Conservation (phyloP, 208 protist species). For the Leishmania martiniquensis region DNA sequence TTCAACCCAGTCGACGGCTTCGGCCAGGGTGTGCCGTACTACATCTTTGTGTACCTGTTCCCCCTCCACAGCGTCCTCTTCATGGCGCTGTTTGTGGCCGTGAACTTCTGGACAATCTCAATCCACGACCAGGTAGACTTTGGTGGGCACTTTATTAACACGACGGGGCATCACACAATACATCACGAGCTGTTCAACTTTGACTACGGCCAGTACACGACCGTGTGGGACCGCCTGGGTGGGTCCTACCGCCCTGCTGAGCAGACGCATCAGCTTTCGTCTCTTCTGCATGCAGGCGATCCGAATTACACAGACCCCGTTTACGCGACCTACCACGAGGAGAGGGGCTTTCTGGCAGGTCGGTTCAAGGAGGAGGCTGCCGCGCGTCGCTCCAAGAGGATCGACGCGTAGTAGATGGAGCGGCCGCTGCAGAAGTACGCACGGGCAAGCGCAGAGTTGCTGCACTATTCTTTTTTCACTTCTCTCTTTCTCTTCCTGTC, state of each 20-base stretch:
- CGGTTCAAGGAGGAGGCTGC: slow-evolving; percentile 50
- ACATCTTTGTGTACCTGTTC: slow-evolving; percentile 90
- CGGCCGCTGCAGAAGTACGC: slow-evolving; percentile 1
- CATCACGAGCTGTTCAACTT: slow-evolving; percentile 94
- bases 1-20: slow-evolving; percentile 95
- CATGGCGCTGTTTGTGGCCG: slow-evolving; percentile 85
- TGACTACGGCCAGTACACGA: slow-evolving; percentile 96
- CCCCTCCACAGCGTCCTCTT: slow-evolving; percentile 91
- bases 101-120: slow-evolving; percentile 96
- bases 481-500: no score
- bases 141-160: slow-evolving; percentile 78
- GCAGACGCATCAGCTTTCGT: slow-evolving; percentile 68
- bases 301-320: slow-evolving; percentile 47
- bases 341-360: slow-evolving; percentile 54
- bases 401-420: not conserved
- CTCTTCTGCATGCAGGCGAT: slow-evolving; percentile 27
- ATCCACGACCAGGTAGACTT: slow-evolving; percentile 95
- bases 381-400: slow-evolving; percentile 20
- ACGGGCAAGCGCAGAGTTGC: not conserved
- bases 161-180: slow-evolving; percentile 92
- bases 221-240: slow-evolving; percentile 92
- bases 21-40: slow-evolving; percentile 93
- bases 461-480: not conserved
- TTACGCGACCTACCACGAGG: slow-evolving; percentile 50
- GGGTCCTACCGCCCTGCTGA: slow-evolving; percentile 82